Base-by-base conservation (phyloP, 2,329 filamentous ascomycete genomes). In the Thielaviopsis populi region DNA sequence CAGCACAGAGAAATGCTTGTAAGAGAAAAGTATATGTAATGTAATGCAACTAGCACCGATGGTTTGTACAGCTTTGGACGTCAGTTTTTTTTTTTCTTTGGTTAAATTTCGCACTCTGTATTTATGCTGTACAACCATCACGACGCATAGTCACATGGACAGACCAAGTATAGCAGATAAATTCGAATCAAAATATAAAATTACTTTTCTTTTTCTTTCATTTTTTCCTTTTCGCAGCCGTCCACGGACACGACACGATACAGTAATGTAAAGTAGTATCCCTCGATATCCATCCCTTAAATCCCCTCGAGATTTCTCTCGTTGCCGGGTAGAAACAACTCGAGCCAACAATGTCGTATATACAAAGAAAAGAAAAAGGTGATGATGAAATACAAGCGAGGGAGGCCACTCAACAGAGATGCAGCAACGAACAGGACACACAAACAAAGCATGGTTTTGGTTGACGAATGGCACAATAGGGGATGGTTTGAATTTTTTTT, bases 401-500 rank as follows among this genome's bases (percentile, higher is more conserved):
- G n/a, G 41, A 48, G 59, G 41, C 41, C 24, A 42, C 41, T 33
- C 54, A 33, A 4, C 22, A 40, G 56, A 56, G n/a, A 41, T 56
- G n/a, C 10, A 5, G 17, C 15, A 19, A 22, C 7, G 17, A 62
- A 40, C 17, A 40, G 7, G n/a, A 42, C 33, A 63, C 61, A 54
- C 46, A 56, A 37, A 8, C 33, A 37, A 37, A 1, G 30, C 33
- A 37, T 37, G 8, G 33, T 6, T 37, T 37, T 8, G 33, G 33
- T 37, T 8, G 33, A 37, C 5, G 33, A 10, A 10, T 8, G 8
- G 8, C 33, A 4, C 33, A 37, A 8, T 8, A 37, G 33, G 33
- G 33, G 33, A 37, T 37, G 43, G 61, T 65, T 63, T 65, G 62
- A 66, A 66, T 22, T 64, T 64, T 66, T 66, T 66, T 61, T 37